A percentile compares a stretch with the other conserved stretches of the same genome.
Evolutionary conservation across 768 basidiomycete species (phyloP).

Genomic region (Hericium alpestre): DNA sequence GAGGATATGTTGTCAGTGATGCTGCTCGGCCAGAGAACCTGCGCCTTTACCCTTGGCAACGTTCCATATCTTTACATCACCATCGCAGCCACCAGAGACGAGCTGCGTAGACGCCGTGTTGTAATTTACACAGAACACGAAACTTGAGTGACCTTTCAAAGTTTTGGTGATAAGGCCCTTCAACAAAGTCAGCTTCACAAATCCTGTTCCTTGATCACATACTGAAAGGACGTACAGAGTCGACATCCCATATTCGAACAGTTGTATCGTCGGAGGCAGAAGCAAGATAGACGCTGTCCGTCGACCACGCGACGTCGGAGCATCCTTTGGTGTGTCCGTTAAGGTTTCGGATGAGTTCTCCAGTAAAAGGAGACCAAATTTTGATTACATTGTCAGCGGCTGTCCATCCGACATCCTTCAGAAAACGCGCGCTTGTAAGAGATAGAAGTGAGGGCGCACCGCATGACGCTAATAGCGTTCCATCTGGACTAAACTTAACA

Average conservation of each 20-base stretch:
- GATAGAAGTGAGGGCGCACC: constrained; percentile 34
- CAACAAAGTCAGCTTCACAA: background rate
- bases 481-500: constrained; percentile 87
- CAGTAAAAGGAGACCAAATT: constrained; percentile 75
- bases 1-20: background rate
- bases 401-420: constrained; percentile 17
- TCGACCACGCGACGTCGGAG: constrained; percentile 84
- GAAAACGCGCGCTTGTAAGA: background rate
- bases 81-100: constrained; percentile 88
- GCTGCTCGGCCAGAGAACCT: background rate
- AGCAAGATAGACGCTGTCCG: constrained; percentile 72
- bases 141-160: constrained; percentile 75
- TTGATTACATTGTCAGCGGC: constrained; percentile 73
- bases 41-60: constrained; percentile 52
- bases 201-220: too few species aligned
- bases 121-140: constrained; percentile 89
- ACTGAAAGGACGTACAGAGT: constrained; percentile 41
- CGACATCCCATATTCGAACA: constrained; percentile 82
- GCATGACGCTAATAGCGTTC: constrained; percentile 75
- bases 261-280: constrained; percentile 91
- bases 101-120: constrained; percentile 80
- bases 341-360: constrained; percentile 64
- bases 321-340: constrained; percentile 73
- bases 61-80: constrained; percentile 91
- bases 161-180: constrained; percentile 63